Evolutionary conservation across 352 stramenopile genomes (phyloP), one percentile per base, ranked within the genome.

Genomic region (Aphanomyces cochlioides): DNA sequence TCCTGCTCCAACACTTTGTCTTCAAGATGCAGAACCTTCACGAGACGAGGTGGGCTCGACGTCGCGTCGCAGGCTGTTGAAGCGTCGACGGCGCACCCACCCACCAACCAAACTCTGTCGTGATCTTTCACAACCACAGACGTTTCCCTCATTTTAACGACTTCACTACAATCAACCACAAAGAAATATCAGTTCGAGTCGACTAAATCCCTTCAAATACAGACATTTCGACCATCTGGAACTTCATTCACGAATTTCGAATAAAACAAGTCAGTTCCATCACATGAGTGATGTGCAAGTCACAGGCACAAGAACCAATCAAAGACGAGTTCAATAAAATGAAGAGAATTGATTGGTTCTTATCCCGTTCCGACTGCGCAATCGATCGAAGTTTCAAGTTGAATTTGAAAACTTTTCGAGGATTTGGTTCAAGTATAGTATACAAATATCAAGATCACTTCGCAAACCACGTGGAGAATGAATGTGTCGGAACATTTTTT

Each of bases 301-400:
- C 28, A 60, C 10, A 60, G 57, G 4, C 48, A 1, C n/a, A 1
- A n/a, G 2, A 6, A 67, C 41, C 59, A 67, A 57, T 67, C 59
- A 15, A 13, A 39, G 21, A 7, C 12, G 3, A 21, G 19, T 1
- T 10, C 39, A 13, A 13, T 43, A 41, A n/a, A 61, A 37, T 13
- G n/a, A 41, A n/a, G 7, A 39, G 10, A 17, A 15, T 39, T 39
- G 54, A 61, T 61, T 61, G 54, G 54, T 5, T 17, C 39, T 0
- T 45, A 39, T 10, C 15, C 43, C 17, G 0, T 45, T 39, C 17
- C 13, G 54, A 41, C 54, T 43, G 54, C 34, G 54, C 54, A 61
- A 61, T 1, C 54, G 1, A 8, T 6, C 54, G 54, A 39, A 61
- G 54, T 61, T 61, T 37, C 28, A 40, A 61, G 54, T 61, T 61